These are phyloP conservation scores for Curvularia sp. DNA, from an alignment of 2,329 filamentous ascomycete genomes.

Conservation along the genomic window DNA sequence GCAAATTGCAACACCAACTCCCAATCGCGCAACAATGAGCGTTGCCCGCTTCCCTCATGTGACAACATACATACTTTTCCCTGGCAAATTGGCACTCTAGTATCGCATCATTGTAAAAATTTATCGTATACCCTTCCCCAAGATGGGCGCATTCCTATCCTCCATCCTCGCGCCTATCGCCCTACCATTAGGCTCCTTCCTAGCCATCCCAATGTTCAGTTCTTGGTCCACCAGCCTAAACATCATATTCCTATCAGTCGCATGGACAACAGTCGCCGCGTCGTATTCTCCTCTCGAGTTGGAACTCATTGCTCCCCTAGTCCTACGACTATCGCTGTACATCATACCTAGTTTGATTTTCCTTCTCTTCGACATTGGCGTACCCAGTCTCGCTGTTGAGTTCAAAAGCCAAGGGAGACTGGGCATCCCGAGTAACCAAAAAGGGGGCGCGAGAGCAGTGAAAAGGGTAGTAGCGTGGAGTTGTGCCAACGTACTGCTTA, in stretches of 20 bases:
- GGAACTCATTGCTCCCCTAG: slow-evolving; percentile 74
- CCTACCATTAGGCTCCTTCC: slow-evolving; percentile 62
- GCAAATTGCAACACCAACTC: slow-evolving; percentile 5
- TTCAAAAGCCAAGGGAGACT: slow-evolving; percentile 71
- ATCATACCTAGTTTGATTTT: slow-evolving; percentile 75
- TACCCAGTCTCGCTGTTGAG: slow-evolving; percentile 72
- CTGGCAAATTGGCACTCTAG: neutral
- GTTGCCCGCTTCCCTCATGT: neutral
- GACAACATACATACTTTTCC: neutral
- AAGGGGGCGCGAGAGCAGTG: slow-evolving; percentile 52
- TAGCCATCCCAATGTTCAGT: slow-evolving; percentile 75
- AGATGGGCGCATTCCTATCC: slow-evolving; percentile 40
- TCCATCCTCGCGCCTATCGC: slow-evolving; percentile 41
- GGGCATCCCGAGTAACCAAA: slow-evolving; percentile 55
- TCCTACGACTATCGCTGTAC: slow-evolving; percentile 73
- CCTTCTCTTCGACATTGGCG: slow-evolving; percentile 72
- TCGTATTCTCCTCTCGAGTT: slow-evolving; percentile 77
- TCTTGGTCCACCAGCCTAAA: slow-evolving; percentile 83
- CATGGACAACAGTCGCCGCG: slow-evolving; percentile 83
- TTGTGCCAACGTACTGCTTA: slow-evolving; percentile 62
- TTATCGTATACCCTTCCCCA: neutral
- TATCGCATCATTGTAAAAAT: neutral
- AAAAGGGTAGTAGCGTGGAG: slow-evolving; percentile 61
- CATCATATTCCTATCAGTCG: slow-evolving; percentile 87
- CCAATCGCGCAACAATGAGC: neutral